A percentile compares a stretch with the other conserved stretches of the same genome.
Conservation (phyloP, 768 basidiomycete species). For the Phallus indusiatus region DNA sequence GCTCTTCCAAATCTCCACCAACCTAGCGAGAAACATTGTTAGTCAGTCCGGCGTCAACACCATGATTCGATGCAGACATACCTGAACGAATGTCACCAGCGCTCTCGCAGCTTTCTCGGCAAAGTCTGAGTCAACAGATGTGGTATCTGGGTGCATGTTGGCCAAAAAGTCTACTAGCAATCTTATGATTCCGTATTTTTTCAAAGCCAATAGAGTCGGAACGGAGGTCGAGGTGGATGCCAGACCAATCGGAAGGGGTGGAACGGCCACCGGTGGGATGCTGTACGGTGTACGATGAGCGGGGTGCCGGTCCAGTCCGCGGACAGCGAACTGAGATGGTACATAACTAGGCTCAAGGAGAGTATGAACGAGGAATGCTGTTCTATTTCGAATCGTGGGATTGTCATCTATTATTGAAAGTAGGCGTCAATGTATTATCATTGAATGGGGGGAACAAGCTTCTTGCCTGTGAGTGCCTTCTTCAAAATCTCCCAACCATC, state of each 20-base stretch:
- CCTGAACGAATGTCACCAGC: constrained; percentile 2
- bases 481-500: constrained; percentile 53
- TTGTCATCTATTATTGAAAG: constrained; percentile 50
- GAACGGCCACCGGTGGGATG: too few species aligned
- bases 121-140: constrained; percentile 45
- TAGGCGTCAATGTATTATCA: not conserved
- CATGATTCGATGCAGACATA: not conserved
- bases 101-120: constrained; percentile 40
- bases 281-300: not conserved
- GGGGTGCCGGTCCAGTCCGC: not conserved
- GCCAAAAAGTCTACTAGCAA: constrained; percentile 43
- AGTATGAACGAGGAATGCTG: constrained; percentile 62
- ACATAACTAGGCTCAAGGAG: constrained; percentile 43
- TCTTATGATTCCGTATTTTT: constrained; percentile 34
- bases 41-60: too few species aligned
- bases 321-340: not conserved
- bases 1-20: not conserved
- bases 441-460: too few species aligned
- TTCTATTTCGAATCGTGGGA: constrained; percentile 69
- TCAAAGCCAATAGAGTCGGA: constrained; percentile 40
- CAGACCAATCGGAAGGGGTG: constrained; percentile 33
- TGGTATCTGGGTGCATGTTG: constrained; percentile 54
- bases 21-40: too few species aligned
- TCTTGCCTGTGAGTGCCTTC: too few species aligned
- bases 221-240: constrained; percentile 49